phyloP scores from a whole-genome alignment of 257 asterid species.

The Plantago major region DNA sequence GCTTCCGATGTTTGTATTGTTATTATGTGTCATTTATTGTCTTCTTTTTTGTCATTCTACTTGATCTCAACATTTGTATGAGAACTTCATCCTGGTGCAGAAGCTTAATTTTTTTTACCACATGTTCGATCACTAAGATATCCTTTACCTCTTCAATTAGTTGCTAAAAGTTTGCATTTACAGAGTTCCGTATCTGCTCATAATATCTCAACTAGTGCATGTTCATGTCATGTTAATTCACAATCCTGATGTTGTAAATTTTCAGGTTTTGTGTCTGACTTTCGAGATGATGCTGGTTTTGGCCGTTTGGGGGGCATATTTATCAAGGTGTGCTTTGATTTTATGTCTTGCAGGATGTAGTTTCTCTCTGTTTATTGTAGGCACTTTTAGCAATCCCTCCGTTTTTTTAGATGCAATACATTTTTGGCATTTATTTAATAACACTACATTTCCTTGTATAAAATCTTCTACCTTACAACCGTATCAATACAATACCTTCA shows the following conservation, averaged over 20 bases:
- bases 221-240: constrained; percentile 10
- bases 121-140: not conserved
- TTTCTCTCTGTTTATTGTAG: too few relatives aligned
- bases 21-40: constrained; percentile 3
- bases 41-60: constrained; percentile 12
- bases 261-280: constrained; percentile 68
- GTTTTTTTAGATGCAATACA: too few relatives aligned
- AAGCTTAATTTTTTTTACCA: not conserved
- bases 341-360: too few relatives aligned
- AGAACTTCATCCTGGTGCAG: not conserved
- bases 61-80: constrained; percentile 8
- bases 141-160: constrained; percentile 8
- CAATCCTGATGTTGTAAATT: constrained; percentile 41
- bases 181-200: constrained; percentile 5
- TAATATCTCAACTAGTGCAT: constrained; percentile 5
- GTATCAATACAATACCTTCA: too few relatives aligned
- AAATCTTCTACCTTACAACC: too few relatives aligned
- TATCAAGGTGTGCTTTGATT: constrained; percentile 58
- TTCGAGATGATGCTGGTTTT: constrained; percentile 85
- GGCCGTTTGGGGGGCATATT: constrained; percentile 87
- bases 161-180: constrained; percentile 17
- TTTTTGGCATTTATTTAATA: too few relatives aligned
- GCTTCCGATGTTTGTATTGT: too few relatives aligned
- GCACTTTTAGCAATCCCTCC: too few relatives aligned
- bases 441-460: too few relatives aligned